Conservation (phyloP, 208 protist species). For the Trypanosoma platydactyli region DNA sequence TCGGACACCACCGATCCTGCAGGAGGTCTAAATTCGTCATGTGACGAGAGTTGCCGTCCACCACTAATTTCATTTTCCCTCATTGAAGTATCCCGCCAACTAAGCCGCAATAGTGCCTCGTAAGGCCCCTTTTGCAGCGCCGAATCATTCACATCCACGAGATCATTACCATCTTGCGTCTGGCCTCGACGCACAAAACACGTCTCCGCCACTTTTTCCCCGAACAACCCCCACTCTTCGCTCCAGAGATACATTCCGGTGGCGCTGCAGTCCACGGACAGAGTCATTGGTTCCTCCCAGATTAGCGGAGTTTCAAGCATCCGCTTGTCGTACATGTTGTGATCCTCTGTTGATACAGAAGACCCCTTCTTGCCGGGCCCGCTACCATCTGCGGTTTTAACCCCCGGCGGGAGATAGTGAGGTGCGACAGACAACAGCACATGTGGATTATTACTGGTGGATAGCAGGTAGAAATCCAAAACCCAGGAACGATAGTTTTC, state of each 20-base stretch:
- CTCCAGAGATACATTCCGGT: slow-evolving; percentile 72
- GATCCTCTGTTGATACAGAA: slow-evolving; percentile 37
- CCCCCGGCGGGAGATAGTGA: slow-evolving; percentile 42
- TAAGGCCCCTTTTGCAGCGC: background rate
- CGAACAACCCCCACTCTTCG: slow-evolving; percentile 64
- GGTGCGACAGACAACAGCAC: slow-evolving; percentile 74
- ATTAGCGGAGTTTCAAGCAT: slow-evolving; percentile 80
- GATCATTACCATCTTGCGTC: background rate
- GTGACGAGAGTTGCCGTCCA: slow-evolving; percentile 3
- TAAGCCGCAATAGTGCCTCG: slow-evolving; percentile 31
- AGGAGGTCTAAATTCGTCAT: background rate
- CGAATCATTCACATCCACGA: background rate
- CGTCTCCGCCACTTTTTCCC: slow-evolving; percentile 30
- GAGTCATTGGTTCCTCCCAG: slow-evolving; percentile 69
- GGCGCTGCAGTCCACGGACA: slow-evolving; percentile 63
- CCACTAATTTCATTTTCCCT: background rate
- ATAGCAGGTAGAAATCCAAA: slow-evolving; percentile 42
- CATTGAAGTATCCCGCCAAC: slow-evolving; percentile 11
- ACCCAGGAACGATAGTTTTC: slow-evolving; percentile 49
- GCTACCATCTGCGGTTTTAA: background rate
- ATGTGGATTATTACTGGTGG: slow-evolving; percentile 41
- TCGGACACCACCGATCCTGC: background rate
- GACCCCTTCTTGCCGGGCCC: background rate
- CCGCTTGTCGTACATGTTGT: slow-evolving; percentile 47
- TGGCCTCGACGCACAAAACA: slow-evolving; percentile 25